Base-by-base conservation (phyloP, 768 basidiomycete genomes). In the Ramaria rubella region DNA sequence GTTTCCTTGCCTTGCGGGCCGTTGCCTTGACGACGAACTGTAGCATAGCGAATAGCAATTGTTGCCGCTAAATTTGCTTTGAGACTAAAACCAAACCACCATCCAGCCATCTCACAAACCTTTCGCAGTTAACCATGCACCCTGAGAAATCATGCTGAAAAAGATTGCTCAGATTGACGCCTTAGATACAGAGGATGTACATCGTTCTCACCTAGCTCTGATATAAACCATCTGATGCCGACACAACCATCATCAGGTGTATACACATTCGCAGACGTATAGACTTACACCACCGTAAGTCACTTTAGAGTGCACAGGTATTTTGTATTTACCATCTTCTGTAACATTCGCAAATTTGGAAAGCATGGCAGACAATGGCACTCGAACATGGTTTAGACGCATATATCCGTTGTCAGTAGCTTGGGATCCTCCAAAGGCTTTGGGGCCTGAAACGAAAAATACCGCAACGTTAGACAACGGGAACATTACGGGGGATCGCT, bases 301-400 rank as follows among this genome's bases (percentile, higher is more conserved):
- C 24, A 89, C 69, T 65, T 88, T 90, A 1, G 82, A 76, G 63
- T 90, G 87, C 30, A 81, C 81, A 17, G 87, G 86, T 59, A 77
- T 73, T 24, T 82, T 62, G 62, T 90, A 91, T 58, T 69, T 67
- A 2, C 86, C 85, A 0, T 80, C 81, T 29, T 81, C 71, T 0
- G 85, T 84, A 40, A 90, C 83, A 46, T 76, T 76, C 1, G 87
- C 83, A 59, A 88, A 90, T 52, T 80, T 82, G 42, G 82, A 85
- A 5, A 90, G 78, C 86, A 91, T 89, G 43, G 86, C 72, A 57
- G 77, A 78, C 49, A 81, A 78, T 1, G 86, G 85, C 50, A 88
- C 82, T 8, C 82, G 77, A 45, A 87, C 77, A 59, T 75, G 83
- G 59, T 82, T 66, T 58, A 88, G 87, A 17, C 77, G 74, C 6